Evolutionary conservation across 108 stramenopile genomes (phyloP).

Genomic region (Skeletonema costatum): DNA sequence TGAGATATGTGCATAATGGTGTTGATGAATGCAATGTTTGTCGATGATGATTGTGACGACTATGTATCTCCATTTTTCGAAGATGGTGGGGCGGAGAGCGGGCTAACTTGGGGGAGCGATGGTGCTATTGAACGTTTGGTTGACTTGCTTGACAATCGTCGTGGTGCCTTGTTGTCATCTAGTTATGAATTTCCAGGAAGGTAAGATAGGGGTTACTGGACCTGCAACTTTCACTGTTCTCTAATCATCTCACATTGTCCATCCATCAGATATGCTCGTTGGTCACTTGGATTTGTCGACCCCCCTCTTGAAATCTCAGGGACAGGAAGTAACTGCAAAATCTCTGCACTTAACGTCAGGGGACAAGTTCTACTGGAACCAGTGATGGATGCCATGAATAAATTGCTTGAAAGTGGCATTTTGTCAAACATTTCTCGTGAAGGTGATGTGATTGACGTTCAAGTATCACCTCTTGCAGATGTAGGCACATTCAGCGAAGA

Average conservation of each 20-base stretch:
- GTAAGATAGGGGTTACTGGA: conserved; percentile 28
- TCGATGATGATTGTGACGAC: conserved; percentile 17
- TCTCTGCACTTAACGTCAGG: conserved; percentile 84
- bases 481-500: conserved; percentile 93
- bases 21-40: conserved; percentile 5
- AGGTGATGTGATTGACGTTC: conserved; percentile 64
- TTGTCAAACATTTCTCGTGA: conserved; percentile 43
- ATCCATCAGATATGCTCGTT: conserved; percentile 73
- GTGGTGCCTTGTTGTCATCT: conserved; percentile 86
- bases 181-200: conserved; percentile 97
- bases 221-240: not conserved
- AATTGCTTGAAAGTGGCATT: conserved; percentile 53
- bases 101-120: conserved; percentile 45
- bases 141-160: conserved; percentile 79
- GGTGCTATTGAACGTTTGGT: conserved; percentile 87
- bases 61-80: conserved; percentile 36
- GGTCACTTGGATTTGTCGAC: conserved; percentile 93
- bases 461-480: conserved; percentile 73
- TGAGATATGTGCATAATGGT: conserved; percentile 39
- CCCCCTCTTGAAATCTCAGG: conserved; percentile 93
- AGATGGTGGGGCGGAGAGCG: conserved; percentile 13
- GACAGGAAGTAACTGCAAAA: conserved; percentile 77
- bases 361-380: conserved; percentile 83
- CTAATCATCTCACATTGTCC: not conserved
- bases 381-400: conserved; percentile 78